Conservation (phyloP, 345 rosid species). For the Pistacia atlantica region DNA sequence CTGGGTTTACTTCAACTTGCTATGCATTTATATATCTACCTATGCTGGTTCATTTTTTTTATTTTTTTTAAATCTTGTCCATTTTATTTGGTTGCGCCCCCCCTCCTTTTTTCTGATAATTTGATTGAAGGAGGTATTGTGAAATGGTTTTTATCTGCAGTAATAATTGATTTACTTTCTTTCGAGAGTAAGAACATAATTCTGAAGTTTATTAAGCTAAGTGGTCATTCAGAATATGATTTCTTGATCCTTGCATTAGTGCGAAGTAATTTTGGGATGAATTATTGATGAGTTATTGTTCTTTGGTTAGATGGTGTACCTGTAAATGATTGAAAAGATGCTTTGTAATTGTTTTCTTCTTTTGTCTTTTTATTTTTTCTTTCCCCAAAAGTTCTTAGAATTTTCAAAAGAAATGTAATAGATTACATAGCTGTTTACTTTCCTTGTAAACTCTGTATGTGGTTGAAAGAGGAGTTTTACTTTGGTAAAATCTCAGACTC, state of each 20-base stretch:
- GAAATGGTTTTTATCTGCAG: neutral
- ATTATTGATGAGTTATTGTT: neutral
- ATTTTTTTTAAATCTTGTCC: neutral
- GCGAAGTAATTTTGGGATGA: neutral
- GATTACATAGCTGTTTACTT: neutral
- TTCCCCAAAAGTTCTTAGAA: neutral
- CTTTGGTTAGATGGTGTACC: neutral
- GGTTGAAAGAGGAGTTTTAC: neutral
- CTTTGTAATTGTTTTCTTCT: conserved; percentile 7
- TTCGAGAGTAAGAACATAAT: neutral
- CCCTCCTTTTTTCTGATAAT: neutral
- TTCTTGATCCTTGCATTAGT: neutral
- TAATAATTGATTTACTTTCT: neutral
- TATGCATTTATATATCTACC: neutral
- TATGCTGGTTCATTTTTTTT: too few relatives aligned
- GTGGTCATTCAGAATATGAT: neutral
- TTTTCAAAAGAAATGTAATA: neutral
- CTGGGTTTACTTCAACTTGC: conserved; percentile 22
- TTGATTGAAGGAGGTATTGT: neutral
- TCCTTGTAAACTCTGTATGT: neutral
- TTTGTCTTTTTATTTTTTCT: neutral
- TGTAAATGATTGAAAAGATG: neutral
- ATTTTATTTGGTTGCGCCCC: neutral
- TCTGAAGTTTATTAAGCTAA: neutral
- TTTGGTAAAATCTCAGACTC: neutral